Conservation (phyloP, 2,329 filamentous ascomycete species). For the Botrytis paeoniae region DNA sequence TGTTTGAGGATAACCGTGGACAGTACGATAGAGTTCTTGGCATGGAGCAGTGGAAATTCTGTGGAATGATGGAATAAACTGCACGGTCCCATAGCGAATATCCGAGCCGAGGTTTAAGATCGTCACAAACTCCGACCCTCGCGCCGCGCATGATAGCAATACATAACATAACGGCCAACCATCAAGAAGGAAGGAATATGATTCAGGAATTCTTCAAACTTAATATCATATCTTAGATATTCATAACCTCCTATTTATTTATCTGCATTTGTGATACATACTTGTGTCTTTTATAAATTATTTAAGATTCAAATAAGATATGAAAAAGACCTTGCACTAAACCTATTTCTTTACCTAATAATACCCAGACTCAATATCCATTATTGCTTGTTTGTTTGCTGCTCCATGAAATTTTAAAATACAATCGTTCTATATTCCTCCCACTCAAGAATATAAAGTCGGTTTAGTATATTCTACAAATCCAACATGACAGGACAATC, state of each 20-base stretch:
- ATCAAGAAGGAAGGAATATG: background rate
- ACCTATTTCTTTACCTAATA: background rate
- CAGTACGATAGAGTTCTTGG: slow-evolving; percentile 1
- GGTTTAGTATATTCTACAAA: background rate
- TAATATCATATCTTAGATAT: background rate
- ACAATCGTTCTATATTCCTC: background rate
- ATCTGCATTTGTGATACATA: background rate
- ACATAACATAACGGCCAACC: background rate
- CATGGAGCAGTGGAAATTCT: background rate
- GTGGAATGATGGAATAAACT: background rate
- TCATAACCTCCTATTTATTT: background rate
- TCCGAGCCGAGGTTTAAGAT: slow-evolving; percentile 19
- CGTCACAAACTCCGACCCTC: slow-evolving; percentile 5
- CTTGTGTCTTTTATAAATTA: background rate
- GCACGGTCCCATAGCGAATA: background rate
- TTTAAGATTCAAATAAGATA: background rate
- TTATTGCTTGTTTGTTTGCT: slow-evolving; percentile 12
- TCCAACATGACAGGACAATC: slow-evolving; percentile 35
- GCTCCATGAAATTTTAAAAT: background rate
- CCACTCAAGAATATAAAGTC: background rate
- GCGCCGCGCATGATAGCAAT: background rate
- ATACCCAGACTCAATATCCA: background rate
- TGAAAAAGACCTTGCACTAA: background rate
- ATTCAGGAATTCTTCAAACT: slow-evolving; percentile 5
- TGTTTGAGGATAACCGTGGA: background rate